Evolutionary conservation across 2,329 filamentous ascomycete species (phyloP), one percentile per base, ranked within the genome.

Genomic region (Fusarium dlaminii): DNA sequence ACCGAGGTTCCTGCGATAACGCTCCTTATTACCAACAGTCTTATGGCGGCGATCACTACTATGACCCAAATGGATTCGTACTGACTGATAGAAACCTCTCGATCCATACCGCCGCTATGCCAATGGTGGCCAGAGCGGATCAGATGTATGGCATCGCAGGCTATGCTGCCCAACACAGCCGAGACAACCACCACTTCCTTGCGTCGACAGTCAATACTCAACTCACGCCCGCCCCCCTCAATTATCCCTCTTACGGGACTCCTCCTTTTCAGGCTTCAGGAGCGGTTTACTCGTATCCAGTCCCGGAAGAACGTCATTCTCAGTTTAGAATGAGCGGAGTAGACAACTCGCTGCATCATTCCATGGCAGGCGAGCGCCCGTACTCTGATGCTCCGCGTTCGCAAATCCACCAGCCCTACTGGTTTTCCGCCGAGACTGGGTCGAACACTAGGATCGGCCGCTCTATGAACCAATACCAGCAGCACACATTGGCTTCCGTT

Each of bases 1-100:
- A 51, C 71, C 69, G 52, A 72, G 63, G 43, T 67, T 70, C 65
- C 63, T 52, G 29, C 63, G 66, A 62, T 76, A 73, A 61, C 36
- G 22, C 49, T 22, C 49, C 39, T 42, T 45, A 55, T 30, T 36
- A 48, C 40, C 51, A 45, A 30, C 56, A 58, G 52, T 24, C 63
- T 34, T 49, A 56, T 39, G 12, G 49, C 30, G 64, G 43, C 32
- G 32, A 45, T 27, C 45, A 58, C 27, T 54, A 46, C 45, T 42
- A 60, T 57, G 60, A 48, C 62, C 39, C 58, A 20, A 64, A 30
- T 45, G 63, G 62, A 43, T 63, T 63, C 49, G 57, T 58, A 56
- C 55, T 70, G 46, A 73, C 68, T 39, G 65, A 59, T 49, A 66
- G 65, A 54, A 58, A 32, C 27, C 42, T 45, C 18, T 59, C 58